A percentile compares a stretch with the other conserved stretches of the same genome.
Conservation (phyloP, 2,329 filamentous ascomycete species). For the Pseudogymnoascus sp. region DNA sequence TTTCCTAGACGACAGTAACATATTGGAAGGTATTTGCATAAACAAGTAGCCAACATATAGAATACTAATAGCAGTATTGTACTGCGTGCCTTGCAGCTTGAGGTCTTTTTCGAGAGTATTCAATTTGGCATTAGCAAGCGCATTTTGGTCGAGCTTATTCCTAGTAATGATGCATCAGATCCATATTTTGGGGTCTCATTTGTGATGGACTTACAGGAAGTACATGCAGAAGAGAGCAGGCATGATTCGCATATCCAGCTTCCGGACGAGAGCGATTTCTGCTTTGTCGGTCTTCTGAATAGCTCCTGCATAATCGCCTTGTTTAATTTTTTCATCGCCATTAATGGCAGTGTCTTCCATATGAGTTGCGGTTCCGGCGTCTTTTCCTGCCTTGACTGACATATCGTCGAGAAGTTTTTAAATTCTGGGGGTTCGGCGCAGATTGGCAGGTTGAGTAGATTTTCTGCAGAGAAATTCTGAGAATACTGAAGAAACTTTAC, state of each 20-base stretch:
- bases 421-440: background rate
- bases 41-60: conserved; percentile 26
- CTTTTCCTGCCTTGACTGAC: background rate
- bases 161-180: conserved; percentile 20
- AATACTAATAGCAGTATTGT: conserved; percentile 23
- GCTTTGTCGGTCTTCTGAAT: conserved; percentile 27
- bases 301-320: conserved; percentile 27
- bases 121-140: conserved; percentile 27
- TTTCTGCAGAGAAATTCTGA: background rate
- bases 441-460: background rate
- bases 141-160: conserved; percentile 27
- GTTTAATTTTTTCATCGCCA: background rate
- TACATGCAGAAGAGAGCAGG: conserved; percentile 11
- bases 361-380: background rate
- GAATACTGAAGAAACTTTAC: background rate
- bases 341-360: background rate
- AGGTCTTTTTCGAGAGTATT: conserved; percentile 28
- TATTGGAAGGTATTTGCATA: conserved; percentile 32
- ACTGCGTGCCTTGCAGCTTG: conserved; percentile 30
- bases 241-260: conserved; percentile 30
- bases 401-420: background rate
- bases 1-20: conserved; percentile 28
- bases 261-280: conserved; percentile 31
- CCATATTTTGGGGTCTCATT: background rate
- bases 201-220: background rate